A percentile compares a stretch with the other conserved stretches of the same genome.
Conservation (phyloP, 345 rosid genomes). For the Rhodomyrtus tomentosa region DNA sequence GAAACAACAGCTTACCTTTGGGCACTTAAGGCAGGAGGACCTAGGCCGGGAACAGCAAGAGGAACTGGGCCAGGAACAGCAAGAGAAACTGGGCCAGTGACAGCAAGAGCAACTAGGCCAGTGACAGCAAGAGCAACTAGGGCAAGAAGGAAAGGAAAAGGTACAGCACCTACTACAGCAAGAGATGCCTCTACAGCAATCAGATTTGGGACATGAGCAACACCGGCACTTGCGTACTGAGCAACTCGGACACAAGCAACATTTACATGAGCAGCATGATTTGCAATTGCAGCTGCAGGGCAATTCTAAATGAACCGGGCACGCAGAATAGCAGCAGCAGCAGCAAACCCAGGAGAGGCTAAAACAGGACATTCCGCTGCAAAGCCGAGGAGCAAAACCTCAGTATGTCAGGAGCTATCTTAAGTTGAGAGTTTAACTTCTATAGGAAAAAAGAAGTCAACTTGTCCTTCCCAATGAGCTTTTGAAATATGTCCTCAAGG, state of each 20-base stretch:
- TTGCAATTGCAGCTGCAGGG: slow-evolving; percentile 35
- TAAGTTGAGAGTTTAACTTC: not conserved
- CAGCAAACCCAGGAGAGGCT: slow-evolving; percentile 63
- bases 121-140: slow-evolving; percentile 20
- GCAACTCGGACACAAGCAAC: slow-evolving; percentile 2
- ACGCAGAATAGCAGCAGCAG: slow-evolving; percentile 41
- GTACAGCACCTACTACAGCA: slow-evolving; percentile 34
- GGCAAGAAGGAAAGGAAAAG: slow-evolving; percentile 33
- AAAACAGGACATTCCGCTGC: slow-evolving; percentile 53
- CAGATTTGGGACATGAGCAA: not conserved
- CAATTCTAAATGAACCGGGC: slow-evolving; percentile 29
- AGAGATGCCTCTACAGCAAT: slow-evolving; percentile 1
- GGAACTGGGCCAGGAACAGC: not conserved
- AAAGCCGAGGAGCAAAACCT: not conserved
- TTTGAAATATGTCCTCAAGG: not conserved
- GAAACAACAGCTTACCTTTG: slow-evolving; percentile 26
- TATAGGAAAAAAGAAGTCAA: not conserved
- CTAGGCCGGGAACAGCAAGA: not conserved
- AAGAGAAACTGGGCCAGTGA: too few relatives aligned
- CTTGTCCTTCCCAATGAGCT: not conserved
- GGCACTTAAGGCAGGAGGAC: slow-evolving; percentile 27
- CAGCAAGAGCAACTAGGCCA: slow-evolving; percentile 1
- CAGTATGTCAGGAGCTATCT: not conserved
- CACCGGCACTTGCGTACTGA: not conserved
- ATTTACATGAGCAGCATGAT: slow-evolving; percentile 5